A percentile compares a stretch with the other conserved stretches of the same genome.
Evolutionary conservation across 805 yeast species (phyloP).

Genomic region (Saturnispora gosingensis): DNA sequence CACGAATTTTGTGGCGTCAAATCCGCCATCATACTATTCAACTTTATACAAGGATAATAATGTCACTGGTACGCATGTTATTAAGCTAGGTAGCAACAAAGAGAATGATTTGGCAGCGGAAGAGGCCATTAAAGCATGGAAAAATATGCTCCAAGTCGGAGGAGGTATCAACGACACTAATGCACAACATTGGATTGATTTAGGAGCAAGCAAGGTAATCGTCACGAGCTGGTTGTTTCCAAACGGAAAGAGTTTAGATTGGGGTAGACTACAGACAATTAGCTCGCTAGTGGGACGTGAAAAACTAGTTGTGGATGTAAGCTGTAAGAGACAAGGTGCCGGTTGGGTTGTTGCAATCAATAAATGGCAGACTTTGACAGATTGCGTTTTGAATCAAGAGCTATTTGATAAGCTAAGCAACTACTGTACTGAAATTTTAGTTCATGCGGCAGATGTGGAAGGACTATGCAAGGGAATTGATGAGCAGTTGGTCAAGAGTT

Average conservation of each 20-base stretch:
- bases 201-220: slow-evolving; percentile 78
- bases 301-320: slow-evolving; percentile 76
- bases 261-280: slow-evolving; percentile 43
- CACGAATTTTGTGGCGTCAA: slow-evolving; percentile 72
- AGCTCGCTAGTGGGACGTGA: slow-evolving; percentile 51
- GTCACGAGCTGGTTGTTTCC: slow-evolving; percentile 90
- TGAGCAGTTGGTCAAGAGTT: slow-evolving; percentile 54
- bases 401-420: slow-evolving; percentile 45
- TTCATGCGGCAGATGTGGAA: slow-evolving; percentile 98
- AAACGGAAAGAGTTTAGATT: slow-evolving; percentile 38
- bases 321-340: slow-evolving; percentile 50
- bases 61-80: slow-evolving; percentile 81
- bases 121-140: slow-evolving; percentile 70
- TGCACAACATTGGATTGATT: slow-evolving; percentile 67
- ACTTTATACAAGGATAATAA: slow-evolving; percentile 48
- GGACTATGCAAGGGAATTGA: slow-evolving; percentile 94
- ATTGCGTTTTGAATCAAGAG: slow-evolving; percentile 42
- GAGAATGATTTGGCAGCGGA: slow-evolving; percentile 77
- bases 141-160: slow-evolving; percentile 69
- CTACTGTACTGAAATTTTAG: slow-evolving; percentile 78
- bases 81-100: slow-evolving; percentile 71
- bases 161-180: slow-evolving; percentile 81
- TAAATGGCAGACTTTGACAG: slow-evolving; percentile 91
- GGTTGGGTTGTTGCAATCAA: slow-evolving; percentile 95
- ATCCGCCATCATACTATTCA: slow-evolving; percentile 71